Evolutionary conservation across 805 yeast genomes (phyloP).

Genomic region (Yamadazyma ubonensis): DNA sequence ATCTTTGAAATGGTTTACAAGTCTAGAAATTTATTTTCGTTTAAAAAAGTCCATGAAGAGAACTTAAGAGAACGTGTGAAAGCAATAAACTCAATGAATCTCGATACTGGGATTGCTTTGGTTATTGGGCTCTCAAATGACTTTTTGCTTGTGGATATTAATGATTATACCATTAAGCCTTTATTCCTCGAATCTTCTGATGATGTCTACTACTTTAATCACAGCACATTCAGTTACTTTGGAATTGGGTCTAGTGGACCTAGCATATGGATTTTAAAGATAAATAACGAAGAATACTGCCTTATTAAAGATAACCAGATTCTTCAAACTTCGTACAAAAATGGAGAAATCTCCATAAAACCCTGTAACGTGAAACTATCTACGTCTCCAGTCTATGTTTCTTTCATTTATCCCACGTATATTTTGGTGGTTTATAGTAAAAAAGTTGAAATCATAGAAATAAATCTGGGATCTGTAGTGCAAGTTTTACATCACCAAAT

Average conservation of each 20-base stretch:
- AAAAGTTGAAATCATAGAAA: slow-evolving; percentile 34
- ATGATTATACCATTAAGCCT: slow-evolving; percentile 5
- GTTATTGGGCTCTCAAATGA: slow-evolving; percentile 26
- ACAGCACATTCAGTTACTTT: slow-evolving; percentile 36
- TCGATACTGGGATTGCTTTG: slow-evolving; percentile 15
- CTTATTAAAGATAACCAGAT: slow-evolving; percentile 35
- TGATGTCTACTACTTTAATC: slow-evolving; percentile 18
- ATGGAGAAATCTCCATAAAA: slow-evolving; percentile 10
- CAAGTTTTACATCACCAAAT: slow-evolving; percentile 36
- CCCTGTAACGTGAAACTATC: slow-evolving; percentile 25
- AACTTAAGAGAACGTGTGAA: slow-evolving; percentile 31
- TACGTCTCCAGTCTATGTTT: slow-evolving; percentile 25
- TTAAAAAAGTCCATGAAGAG: slow-evolving; percentile 24
- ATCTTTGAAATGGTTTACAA: slow-evolving; percentile 27
- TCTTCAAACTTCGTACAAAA: slow-evolving; percentile 16
- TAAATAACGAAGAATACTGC: slow-evolving; percentile 19
- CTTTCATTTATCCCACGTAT: slow-evolving; percentile 33
- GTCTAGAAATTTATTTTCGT: slow-evolving; percentile 30
- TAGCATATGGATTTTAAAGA: slow-evolving; percentile 20
- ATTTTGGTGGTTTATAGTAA: slow-evolving; percentile 31
- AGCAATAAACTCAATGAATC: slow-evolving; percentile 17
- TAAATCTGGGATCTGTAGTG: slow-evolving; percentile 32
- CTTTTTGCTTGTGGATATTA: slow-evolving; percentile 26
- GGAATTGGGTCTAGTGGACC: slow-evolving; percentile 34
- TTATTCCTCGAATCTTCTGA: slow-evolving; percentile 2